Evolutionary conservation across 768 basidiomycete species (phyloP), one percentile per base, ranked within the genome.

Genomic region (Chalciporus piperatus): DNA sequence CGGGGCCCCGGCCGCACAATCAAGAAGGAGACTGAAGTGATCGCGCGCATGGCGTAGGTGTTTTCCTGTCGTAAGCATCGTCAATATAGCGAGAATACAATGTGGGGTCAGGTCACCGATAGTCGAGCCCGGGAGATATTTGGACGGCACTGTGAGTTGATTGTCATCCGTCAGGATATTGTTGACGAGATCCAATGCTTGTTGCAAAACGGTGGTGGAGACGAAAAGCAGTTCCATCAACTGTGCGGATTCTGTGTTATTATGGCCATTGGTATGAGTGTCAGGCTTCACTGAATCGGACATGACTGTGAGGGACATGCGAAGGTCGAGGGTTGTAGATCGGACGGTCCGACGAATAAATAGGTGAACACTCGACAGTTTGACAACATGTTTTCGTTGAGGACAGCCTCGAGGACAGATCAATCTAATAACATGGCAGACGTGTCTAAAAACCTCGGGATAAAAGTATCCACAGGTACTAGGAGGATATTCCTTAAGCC

Each of bases 41-140:
- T 92, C 91, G 49, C 86, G 77, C 20, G 88, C 89, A 74, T 93
- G 91, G 35, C 91, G 83, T 39, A 93, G 65, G 64, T 93, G 91
- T 71, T 93, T 93, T 44, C 90, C 90, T 92, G 56, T 49, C 25
- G 49, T 16, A 33, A n/a, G 20, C 27, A 27, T 47, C 37, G 35
- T 45, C 45, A 32, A 46, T 28, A 47, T 48, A 32, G 30, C 8
- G 17, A 25, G 48, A 42, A 22, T 39, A 32, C 14, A 17, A 19
- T 39, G 25, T 13, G 48, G 46, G 45, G 16, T 38, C 6, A 48
- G 59, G 66, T 51, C 67, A 89, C 90, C 90, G 51, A 93, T 93
- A 6, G 91, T 92, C 10, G 89, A 91, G 14, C 91, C 91, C n/a
- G 89, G 88, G 46, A 93, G 76, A 60, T 79, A 83, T 62, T 81